phyloP scores from a whole-genome alignment of 176 grass and related monocot species.

The Rhipidocladum racemiflorum region DNA sequence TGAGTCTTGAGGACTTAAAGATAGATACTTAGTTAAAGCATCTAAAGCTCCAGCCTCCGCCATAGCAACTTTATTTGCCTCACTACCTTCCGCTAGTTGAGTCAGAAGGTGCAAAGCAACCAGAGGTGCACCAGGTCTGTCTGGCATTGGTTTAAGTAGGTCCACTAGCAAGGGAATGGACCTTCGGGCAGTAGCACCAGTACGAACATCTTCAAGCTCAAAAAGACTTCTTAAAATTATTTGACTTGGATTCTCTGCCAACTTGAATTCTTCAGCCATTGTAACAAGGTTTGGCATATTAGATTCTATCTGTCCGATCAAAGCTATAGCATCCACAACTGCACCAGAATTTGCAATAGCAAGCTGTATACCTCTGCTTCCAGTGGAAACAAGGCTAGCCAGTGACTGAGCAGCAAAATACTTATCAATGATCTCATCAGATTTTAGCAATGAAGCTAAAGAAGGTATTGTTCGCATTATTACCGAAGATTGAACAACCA shows the following conservation, averaged over 20 bases:
- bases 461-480: slow-evolving; percentile 61
- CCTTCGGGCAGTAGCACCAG: slow-evolving; percentile 63
- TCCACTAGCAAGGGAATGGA: slow-evolving; percentile 93
- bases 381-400: slow-evolving; percentile 79
- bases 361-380: slow-evolving; percentile 71
- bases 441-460: slow-evolving; percentile 79
- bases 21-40: slow-evolving; percentile 90
- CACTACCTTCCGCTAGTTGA: slow-evolving; percentile 65
- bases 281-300: slow-evolving; percentile 59
- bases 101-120: slow-evolving; percentile 87
- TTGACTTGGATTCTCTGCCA: slow-evolving; percentile 71
- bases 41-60: slow-evolving; percentile 86
- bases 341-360: slow-evolving; percentile 90
- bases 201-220: slow-evolving; percentile 79
- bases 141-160: slow-evolving; percentile 89
- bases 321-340: slow-evolving; percentile 63
- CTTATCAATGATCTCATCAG: slow-evolving; percentile 61
- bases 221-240: slow-evolving; percentile 71
- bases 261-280: slow-evolving; percentile 68
- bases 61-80: slow-evolving; percentile 79
- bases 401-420: slow-evolving; percentile 93
- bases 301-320: slow-evolving; percentile 81
- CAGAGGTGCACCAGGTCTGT: slow-evolving; percentile 89
- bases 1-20: slow-evolving; percentile 91
- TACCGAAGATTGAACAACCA: slow-evolving; percentile 72